Percentiles rank a stretch among this genome's conserved stretches.
These are phyloP conservation scores for Sphagnum tenellum DNA, from an alignment of 225 moss, liverwort and hornwort genomes.

Conservation along the genomic window DNA sequence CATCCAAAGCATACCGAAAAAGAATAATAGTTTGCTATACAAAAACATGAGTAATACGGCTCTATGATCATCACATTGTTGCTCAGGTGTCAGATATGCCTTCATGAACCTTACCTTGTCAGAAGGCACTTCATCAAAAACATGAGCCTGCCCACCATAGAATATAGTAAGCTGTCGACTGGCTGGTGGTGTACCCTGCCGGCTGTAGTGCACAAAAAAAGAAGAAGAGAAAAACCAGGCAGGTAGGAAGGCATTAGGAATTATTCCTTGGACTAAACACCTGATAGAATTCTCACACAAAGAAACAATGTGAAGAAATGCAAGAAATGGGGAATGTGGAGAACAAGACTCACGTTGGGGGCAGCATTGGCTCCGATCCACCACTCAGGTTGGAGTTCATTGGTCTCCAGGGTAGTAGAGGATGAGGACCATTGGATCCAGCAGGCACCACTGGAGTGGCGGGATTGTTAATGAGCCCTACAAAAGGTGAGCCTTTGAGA, in stretches of 20 bases:
- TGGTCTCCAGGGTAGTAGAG: slow-evolving; percentile 18
- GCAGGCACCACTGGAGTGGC: slow-evolving; percentile 18
- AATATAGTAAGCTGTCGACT: slow-evolving; percentile 59
- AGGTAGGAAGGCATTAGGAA: neutral
- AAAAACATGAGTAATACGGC: no score
- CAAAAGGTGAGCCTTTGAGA: slow-evolving; percentile 41
- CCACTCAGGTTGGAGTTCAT: slow-evolving; percentile 30
- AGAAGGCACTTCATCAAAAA: slow-evolving; percentile 52
- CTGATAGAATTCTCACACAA: neutral
- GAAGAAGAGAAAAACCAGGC: neutral
- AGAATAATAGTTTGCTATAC: no score
- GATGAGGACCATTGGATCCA: slow-evolving; percentile 27
- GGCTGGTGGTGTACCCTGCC: slow-evolving; percentile 30
- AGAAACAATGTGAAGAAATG: neutral
- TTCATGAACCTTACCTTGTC: slow-evolving; percentile 37
- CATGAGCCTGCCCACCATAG: slow-evolving; percentile 61
- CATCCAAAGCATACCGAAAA: neutral
- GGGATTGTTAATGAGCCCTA: slow-evolving; percentile 15
- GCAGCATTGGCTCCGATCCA: slow-evolving; percentile 19
- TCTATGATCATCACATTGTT: no score
- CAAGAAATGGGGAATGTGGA: neutral
- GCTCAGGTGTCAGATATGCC: neutral
- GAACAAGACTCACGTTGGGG: slow-evolving; percentile 12
- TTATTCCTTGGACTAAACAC: no score
- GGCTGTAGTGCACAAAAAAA: slow-evolving; percentile 19